phyloP scores from a whole-genome alignment of 805 yeast genomes.

The Saccharomycopsis javanensis region DNA sequence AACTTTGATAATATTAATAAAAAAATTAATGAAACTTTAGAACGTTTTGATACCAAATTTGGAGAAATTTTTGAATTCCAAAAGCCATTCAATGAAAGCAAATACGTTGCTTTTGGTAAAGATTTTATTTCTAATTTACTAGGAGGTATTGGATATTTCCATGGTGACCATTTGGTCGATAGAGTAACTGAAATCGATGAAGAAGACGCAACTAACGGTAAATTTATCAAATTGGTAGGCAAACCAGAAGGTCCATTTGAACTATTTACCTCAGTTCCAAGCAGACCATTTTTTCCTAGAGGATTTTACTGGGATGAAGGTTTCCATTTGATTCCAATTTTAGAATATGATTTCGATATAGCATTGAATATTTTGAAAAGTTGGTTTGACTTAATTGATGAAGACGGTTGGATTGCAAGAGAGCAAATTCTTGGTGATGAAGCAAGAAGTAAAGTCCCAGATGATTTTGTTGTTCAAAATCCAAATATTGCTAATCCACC shows the following conservation, averaged over 20 bases:
- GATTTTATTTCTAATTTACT: slow-evolving; percentile 72
- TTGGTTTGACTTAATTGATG: slow-evolving; percentile 82
- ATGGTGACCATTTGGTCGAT: slow-evolving; percentile 79
- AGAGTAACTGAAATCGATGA: slow-evolving; percentile 58
- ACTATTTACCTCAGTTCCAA: slow-evolving; percentile 77
- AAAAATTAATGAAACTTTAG: slow-evolving; percentile 28
- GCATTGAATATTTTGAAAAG: slow-evolving; percentile 71
- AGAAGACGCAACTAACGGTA: slow-evolving; percentile 41
- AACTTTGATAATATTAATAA: slow-evolving; percentile 26
- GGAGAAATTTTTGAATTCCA: slow-evolving; percentile 37
- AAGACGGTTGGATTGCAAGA: slow-evolving; percentile 93
- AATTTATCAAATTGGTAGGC: slow-evolving; percentile 38
- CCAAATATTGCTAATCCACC: slow-evolving; percentile 95
- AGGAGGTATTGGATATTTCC: slow-evolving; percentile 85
- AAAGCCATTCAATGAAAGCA: slow-evolving; percentile 41
- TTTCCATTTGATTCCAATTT: slow-evolving; percentile 74
- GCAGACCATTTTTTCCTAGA: slow-evolving; percentile 89
- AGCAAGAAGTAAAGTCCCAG: slow-evolving; percentile 80
- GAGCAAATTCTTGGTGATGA: slow-evolving; percentile 92
- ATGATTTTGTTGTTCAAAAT: slow-evolving; percentile 72
- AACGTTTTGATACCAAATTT: slow-evolving; percentile 45
- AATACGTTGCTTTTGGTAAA: slow-evolving; percentile 53
- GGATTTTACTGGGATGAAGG: slow-evolving; percentile 99
- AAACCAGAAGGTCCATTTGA: slow-evolving; percentile 66
- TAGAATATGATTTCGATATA: slow-evolving; percentile 75